Base-by-base conservation (phyloP, 768 basidiomycete genomes). In the Lentinula sp. region DNA sequence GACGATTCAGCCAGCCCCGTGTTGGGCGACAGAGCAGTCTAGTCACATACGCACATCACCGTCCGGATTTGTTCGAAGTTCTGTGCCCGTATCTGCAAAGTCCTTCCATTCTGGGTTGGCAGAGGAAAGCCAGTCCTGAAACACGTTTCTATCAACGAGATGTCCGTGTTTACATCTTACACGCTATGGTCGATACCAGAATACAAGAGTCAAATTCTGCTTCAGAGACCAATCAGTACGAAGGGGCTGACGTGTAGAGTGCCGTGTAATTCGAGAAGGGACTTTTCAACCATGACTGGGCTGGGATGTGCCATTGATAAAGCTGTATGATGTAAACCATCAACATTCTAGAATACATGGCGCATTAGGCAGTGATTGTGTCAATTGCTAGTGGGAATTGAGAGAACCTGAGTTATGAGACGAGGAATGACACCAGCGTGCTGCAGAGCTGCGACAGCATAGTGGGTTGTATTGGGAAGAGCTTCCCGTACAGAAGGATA, bases 251-350 rank as follows among this genome's bases (percentile, higher is more conserved):
- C 92, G 72, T 92, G 90, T 10, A 98, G 72, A 16, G 88, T 92
- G 18, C 95, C 95, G 70, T 98, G 95, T 7, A 98, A 81, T 70
- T 96, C 93, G 23, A 97, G 76, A 48, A 94, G 85, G 28, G 62
- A 63, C 18, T 59, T 35, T 66, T 73, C 70, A 65, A 71, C 57
- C 64, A 73, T 53, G 71, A 68, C n/a, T 68, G 70, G 73, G 63
- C 69, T 73, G 74, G 72, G 75, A 62, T 43, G 71, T 64, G 53
- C 68, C 66, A 74, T 73, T 39, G 72, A 60, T 18, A 90, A 73
- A 7, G 93, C 91, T 73, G 91, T 93, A 56, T 86, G 86, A 68
- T 98, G 95, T 6, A 98, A 82, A 2, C 94, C 95, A 68, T 98
- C 96, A n/a, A 98, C 95, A 65, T 91, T 91, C 79, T 88, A 57